phyloP scores from a whole-genome alignment of 805 yeast species.

The Scheffersomyces ergatensis region DNA sequence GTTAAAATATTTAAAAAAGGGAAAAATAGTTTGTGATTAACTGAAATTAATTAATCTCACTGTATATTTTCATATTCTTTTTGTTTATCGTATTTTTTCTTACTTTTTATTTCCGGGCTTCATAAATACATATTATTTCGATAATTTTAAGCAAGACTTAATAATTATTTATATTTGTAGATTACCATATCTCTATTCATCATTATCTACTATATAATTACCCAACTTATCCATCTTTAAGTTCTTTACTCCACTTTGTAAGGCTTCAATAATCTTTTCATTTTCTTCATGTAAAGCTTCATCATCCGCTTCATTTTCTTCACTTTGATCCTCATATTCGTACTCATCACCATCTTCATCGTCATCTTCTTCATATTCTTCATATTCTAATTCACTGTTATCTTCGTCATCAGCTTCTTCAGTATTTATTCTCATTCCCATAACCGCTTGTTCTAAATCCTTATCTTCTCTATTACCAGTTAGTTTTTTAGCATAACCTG shows the following conservation, averaged over 20 bases:
- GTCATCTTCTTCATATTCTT: conserved; percentile 21
- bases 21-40: conserved; percentile 4
- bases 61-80: conserved; percentile 10
- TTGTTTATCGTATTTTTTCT: conserved; percentile 9
- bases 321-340: conserved; percentile 32
- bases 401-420: conserved; percentile 21
- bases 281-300: conserved; percentile 33
- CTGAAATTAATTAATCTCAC: conserved; percentile 5
- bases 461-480: conserved; percentile 40
- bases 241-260: conserved; percentile 60
- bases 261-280: conserved; percentile 66
- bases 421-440: conserved; percentile 53
- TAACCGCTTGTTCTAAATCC: conserved; percentile 77
- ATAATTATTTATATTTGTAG: too few species aligned
- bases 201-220: conserved; percentile 65
- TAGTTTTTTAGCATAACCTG: conserved; percentile 61
- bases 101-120: conserved; percentile 11
- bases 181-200: neutral
- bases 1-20: conserved; percentile 49
- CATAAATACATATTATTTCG: conserved; percentile 7
- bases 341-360: conserved; percentile 32
- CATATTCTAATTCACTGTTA: conserved; percentile 27
- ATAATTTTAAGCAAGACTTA: too few species aligned
- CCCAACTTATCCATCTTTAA: conserved; percentile 81
- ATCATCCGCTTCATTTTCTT: conserved; percentile 32